Evolutionary conservation across 805 yeast genomes (phyloP).

Genomic region (Metschnikowia dekortorum): DNA sequence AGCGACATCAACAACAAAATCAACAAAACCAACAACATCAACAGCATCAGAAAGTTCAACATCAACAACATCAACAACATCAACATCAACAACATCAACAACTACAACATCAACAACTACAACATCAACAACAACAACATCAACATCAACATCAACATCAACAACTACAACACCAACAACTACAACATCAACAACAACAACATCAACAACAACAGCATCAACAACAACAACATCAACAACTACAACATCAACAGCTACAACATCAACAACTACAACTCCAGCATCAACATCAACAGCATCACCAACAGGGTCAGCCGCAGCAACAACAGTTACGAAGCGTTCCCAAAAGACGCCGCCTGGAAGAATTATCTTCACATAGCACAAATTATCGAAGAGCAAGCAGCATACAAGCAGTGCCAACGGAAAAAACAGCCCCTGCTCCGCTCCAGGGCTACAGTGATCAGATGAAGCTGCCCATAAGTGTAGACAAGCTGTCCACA

Average conservation of each 20-base stretch:
- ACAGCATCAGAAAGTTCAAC: slow-evolving; percentile 4
- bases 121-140: slow-evolving; percentile 1
- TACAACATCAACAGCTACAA: background rate
- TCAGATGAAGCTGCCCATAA: background rate
- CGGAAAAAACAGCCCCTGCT: background rate
- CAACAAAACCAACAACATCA: slow-evolving; percentile 1
- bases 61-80: slow-evolving; percentile 2
- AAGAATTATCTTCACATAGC: background rate
- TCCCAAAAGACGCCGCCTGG: background rate
- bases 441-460: slow-evolving; percentile 8
- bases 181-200: slow-evolving; percentile 1
- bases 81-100: slow-evolving; percentile 5
- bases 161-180: background rate
- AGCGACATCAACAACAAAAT: slow-evolving; percentile 1
- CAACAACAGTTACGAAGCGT: background rate
- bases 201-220: slow-evolving; percentile 5
- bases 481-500: background rate
- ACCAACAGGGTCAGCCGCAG: background rate
- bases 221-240: slow-evolving; percentile 1
- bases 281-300: background rate
- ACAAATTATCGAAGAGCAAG: background rate
- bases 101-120: slow-evolving; percentile 3
- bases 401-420: background rate
- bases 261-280: background rate
- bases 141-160: slow-evolving; percentile 5